Conservation (phyloP, 2,329 filamentous ascomycete genomes). For the Talaromyces islandicus region DNA sequence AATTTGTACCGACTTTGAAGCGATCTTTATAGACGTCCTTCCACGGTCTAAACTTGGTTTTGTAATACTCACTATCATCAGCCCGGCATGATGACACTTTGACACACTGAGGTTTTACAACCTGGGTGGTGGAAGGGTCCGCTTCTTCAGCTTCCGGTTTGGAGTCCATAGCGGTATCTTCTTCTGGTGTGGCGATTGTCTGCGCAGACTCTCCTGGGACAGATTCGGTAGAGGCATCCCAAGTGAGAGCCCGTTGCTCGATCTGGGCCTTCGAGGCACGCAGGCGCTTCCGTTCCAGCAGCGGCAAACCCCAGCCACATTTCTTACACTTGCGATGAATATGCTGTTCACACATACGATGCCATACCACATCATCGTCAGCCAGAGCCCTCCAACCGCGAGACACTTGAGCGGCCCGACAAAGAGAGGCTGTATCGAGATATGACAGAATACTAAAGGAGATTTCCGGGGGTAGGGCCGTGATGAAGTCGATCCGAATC, state of each 20-base stretch:
- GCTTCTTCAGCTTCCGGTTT: conserved; percentile 2
- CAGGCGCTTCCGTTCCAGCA: conserved; percentile 81
- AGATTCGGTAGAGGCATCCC: conserved; percentile 41
- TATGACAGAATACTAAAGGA: conserved; percentile 90
- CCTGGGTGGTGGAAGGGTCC: conserved; percentile 15
- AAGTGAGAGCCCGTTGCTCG: conserved; percentile 60
- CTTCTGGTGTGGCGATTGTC: neutral
- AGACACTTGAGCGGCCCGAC: conserved; percentile 93
- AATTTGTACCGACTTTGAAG: conserved; percentile 94
- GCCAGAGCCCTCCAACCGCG: conserved; percentile 79
- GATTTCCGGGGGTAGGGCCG: conserved; percentile 80
- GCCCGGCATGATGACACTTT: neutral
- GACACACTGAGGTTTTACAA: conserved; percentile 2
- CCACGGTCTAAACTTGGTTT: conserved; percentile 63
- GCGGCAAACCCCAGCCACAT: conserved; percentile 89
- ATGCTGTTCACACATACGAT: conserved; percentile 96
- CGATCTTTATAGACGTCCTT: conserved; percentile 95
- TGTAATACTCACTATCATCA: conserved; percentile 43
- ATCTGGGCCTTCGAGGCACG: conserved; percentile 83
- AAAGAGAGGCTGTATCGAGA: conserved; percentile 88
- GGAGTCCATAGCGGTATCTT: neutral
- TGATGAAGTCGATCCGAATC: conserved; percentile 94
- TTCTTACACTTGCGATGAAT: conserved; percentile 91
- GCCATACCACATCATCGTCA: conserved; percentile 98
- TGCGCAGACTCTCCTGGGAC: neutral